Evolutionary conservation across 2,329 filamentous ascomycete species (phyloP), one percentile per base, ranked within the genome.

Genomic region (Colletotrichum tabaci): DNA sequence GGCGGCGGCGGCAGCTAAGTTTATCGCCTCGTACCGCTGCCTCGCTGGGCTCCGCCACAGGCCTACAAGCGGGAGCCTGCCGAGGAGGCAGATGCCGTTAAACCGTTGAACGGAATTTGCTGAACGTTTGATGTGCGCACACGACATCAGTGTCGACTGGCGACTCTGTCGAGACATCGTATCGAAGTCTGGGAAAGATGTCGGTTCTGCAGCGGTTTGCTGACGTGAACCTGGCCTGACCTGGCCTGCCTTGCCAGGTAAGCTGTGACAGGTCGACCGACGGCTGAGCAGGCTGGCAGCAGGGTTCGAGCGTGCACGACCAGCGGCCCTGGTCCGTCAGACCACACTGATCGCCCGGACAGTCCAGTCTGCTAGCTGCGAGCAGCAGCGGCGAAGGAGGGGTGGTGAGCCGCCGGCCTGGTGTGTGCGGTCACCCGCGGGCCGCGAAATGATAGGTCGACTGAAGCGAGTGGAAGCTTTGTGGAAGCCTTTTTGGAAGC

Each of bases 401-500:
- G 26, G 26, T 6, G 26, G 30, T 35, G 30, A 35, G 30, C 30
- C 30, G 30, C 30, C 30, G 30, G 30, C 30, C 8, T 35, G 30
- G 30, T 35, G 30, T 35, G 35, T 38, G 35, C n/a, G 21, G 69
- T 35, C 12, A 18, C 21, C 30, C 12, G 47, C 21, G 53, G 30
- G 53, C 53, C 52, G 60, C 35, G n/a, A n/a, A 60, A 30, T 64
- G 58, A 71, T 68, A 68, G 64, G 68, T 35, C n/a, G 58, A 13
- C 60, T 55, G 53, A 44, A 64, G 58, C 60, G 47, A 56, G 30
- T 64, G 40, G 66, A 69, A 63, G 65, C 47, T 42, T 56, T 46
- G 60, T 69, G 58, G 69, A 69, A 71, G 65, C 10, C 52, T 30
- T 12, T 61, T 71, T 68, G 46, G 65, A 69, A 71, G 65, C 46